Evolutionary conservation across 768 basidiomycete species (phyloP).

Genomic region (Cystoderma amianthinum): DNA sequence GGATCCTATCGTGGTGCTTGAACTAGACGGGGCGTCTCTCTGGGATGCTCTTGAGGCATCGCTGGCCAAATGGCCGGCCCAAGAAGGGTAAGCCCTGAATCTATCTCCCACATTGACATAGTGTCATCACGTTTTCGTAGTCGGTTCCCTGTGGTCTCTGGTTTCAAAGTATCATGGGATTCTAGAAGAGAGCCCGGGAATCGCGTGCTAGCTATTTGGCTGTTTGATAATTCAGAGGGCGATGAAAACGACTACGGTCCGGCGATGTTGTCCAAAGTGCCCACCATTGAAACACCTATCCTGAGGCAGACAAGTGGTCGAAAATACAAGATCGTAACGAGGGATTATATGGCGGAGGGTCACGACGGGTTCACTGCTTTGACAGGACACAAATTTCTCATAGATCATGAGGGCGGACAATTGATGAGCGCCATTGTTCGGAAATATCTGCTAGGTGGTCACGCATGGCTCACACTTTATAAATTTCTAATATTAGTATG

Average conservation of each 20-base stretch:
- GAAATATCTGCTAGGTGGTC: slow-evolving; percentile 74
- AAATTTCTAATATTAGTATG: neutral
- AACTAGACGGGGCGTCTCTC: slow-evolving; percentile 70
- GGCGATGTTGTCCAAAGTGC: slow-evolving; percentile 36
- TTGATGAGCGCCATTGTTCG: slow-evolving; percentile 75
- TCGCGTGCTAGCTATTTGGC: slow-evolving; percentile 70
- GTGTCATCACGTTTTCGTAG: too few relatives aligned
- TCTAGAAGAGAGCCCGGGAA: slow-evolving; percentile 64
- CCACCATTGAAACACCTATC: too few relatives aligned
- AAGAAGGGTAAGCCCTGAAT: slow-evolving; percentile 77
- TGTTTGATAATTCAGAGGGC: slow-evolving; percentile 23
- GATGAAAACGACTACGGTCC: slow-evolving; percentile 13
- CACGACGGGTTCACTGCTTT: slow-evolving; percentile 78
- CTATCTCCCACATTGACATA: too few relatives aligned
- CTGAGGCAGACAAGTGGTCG: slow-evolving; percentile 42
- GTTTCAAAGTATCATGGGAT: slow-evolving; percentile 83
- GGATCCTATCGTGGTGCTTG: slow-evolving; percentile 76
- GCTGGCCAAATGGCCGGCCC: slow-evolving; percentile 76
- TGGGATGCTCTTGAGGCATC: slow-evolving; percentile 77
- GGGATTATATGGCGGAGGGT: slow-evolving; percentile 79
- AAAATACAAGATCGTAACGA: slow-evolving; percentile 76
- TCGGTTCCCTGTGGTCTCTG: slow-evolving; percentile 85
- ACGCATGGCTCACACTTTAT: neutral
- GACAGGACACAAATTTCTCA: slow-evolving; percentile 56
- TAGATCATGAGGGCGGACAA: slow-evolving; percentile 81